A percentile compares a stretch with the other conserved stretches of the same genome.
Conservation (phyloP, 768 basidiomycete species). For the Vararia minispora region DNA sequence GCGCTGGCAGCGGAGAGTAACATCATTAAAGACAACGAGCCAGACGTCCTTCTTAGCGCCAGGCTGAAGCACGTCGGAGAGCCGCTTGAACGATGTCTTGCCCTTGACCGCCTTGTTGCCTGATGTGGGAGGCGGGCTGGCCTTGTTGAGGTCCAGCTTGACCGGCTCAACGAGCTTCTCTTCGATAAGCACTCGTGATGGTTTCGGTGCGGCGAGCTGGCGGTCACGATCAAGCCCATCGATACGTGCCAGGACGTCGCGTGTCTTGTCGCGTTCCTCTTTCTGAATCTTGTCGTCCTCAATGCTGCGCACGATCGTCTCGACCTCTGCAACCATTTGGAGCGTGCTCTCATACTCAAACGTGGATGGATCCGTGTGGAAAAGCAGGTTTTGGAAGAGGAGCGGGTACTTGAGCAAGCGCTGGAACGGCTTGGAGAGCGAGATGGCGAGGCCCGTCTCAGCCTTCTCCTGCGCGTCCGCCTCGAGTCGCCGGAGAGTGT, state of each 20-base stretch:
- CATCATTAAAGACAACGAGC: constrained; percentile 95
- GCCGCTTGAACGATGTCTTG: constrained; percentile 78
- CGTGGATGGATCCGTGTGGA: constrained; percentile 93
- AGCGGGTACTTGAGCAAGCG: constrained; percentile 94
- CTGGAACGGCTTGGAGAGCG: constrained; percentile 94
- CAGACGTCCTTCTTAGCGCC: constrained; percentile 80
- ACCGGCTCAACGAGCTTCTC: constrained; percentile 47
- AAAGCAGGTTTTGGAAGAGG: constrained; percentile 93
- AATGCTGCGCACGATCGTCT: constrained; percentile 90
- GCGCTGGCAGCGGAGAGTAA: constrained; percentile 83
- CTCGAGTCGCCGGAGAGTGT: constrained; percentile 67
- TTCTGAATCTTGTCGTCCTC: constrained; percentile 98
- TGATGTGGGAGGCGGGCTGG: constrained; percentile 23
- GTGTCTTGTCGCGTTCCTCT: constrained; percentile 90
- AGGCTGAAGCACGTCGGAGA: constrained; percentile 77
- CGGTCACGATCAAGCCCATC: constrained; percentile 92
- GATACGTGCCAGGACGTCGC: constrained; percentile 92
- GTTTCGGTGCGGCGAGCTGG: constrained; percentile 85
- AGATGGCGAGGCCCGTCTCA: constrained; percentile 91
- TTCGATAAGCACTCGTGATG: constrained; percentile 76
- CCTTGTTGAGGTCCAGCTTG: constrained; percentile 14
- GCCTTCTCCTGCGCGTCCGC: constrained; percentile 72
- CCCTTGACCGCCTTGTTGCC: constrained; percentile 54
- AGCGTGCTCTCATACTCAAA: constrained; percentile 96
- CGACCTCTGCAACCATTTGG: constrained; percentile 95